These are phyloP conservation scores for Pythium chondricola DNA, from an alignment of 352 stramenopile species.

Conservation along the genomic window DNA sequence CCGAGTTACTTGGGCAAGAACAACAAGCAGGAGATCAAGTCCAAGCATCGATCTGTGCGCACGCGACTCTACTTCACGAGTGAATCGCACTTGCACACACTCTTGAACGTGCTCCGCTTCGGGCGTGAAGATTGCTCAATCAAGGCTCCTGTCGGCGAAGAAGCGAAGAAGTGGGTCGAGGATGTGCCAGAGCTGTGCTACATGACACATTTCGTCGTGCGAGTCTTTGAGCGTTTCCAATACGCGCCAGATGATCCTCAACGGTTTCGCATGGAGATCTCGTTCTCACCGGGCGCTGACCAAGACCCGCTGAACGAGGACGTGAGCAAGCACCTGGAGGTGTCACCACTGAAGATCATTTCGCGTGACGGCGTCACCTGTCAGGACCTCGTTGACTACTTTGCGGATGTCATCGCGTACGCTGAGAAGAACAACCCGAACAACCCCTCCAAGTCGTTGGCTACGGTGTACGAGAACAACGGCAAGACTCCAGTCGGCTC, in stretches of 20 bases:
- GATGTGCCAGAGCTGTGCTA: constrained; percentile 97
- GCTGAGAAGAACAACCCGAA: constrained; percentile 49
- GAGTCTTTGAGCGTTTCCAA: constrained; percentile 95
- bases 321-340: constrained; percentile 50
- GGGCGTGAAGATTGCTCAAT: constrained; percentile 53
- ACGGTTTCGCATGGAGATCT: constrained; percentile 82
- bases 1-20: constrained; percentile 73
- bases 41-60: constrained; percentile 93
- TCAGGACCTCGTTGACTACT: constrained; percentile 82
- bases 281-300: constrained; percentile 72
- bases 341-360: constrained; percentile 78
- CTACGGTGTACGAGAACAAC: constrained; percentile 22
- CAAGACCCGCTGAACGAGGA: constrained; percentile 63
- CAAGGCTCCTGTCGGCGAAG: constrained; percentile 50
- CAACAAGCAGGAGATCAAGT: constrained; percentile 81
- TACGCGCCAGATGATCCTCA: constrained; percentile 56
- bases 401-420: constrained; percentile 67
- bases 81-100: constrained; percentile 97
- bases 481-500: constrained; percentile 21
- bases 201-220: constrained; percentile 98
- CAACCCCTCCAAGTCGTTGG: constrained; percentile 26
- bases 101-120: constrained; percentile 97
- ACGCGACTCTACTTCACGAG: constrained; percentile 99
- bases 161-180: constrained; percentile 81
- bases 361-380: constrained; percentile 75